A percentile compares a stretch with the other conserved stretches of the same genome.
These are phyloP conservation scores for Margaritispora aquatica DNA, from an alignment of 495 filamentous ascomycete genomes.

Conservation along the genomic window DNA sequence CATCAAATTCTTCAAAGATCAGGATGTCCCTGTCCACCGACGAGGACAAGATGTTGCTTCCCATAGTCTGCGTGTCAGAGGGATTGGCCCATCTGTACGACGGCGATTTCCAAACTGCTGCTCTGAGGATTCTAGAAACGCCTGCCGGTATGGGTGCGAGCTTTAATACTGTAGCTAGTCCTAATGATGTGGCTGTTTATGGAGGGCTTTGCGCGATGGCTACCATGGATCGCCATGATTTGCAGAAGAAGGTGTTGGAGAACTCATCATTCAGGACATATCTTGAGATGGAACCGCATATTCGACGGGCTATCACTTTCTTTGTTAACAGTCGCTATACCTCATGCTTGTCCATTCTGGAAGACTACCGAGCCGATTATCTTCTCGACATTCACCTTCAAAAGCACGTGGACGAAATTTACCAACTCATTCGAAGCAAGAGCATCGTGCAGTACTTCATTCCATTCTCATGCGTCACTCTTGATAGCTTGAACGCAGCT, in stretches of 20 bases:
- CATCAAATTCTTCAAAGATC: conserved; percentile 64
- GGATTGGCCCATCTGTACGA: conserved; percentile 67
- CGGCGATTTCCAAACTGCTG: conserved; percentile 65
- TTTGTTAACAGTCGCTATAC: conserved; percentile 88
- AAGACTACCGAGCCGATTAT: conserved; percentile 77
- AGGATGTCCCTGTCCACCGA: conserved; percentile 40
- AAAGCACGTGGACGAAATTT: conserved; percentile 62
- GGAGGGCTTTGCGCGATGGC: conserved; percentile 87
- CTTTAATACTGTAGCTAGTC: conserved; percentile 67
- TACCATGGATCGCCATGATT: conserved; percentile 71
- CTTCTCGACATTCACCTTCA: conserved; percentile 85
- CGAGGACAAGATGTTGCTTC: conserved; percentile 53
- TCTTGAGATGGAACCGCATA: conserved; percentile 89
- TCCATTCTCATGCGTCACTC: conserved; percentile 69
- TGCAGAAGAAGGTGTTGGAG: conserved; percentile 72
- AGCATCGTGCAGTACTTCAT: conserved; percentile 87
- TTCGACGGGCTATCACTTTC: conserved; percentile 80
- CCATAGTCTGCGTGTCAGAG: conserved; percentile 58
- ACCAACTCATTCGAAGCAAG: conserved; percentile 71
- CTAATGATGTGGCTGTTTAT: conserved; percentile 89
- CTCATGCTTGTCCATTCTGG: conserved; percentile 72
- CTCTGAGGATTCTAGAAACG: conserved; percentile 59
- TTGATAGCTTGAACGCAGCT: conserved; percentile 61
- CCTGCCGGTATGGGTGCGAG: conserved; percentile 41
- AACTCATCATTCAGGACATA: conserved; percentile 75